These are phyloP conservation scores for Nitzschia sp. DNA, from an alignment of 108 stramenopile genomes.

Conservation along the genomic window DNA sequence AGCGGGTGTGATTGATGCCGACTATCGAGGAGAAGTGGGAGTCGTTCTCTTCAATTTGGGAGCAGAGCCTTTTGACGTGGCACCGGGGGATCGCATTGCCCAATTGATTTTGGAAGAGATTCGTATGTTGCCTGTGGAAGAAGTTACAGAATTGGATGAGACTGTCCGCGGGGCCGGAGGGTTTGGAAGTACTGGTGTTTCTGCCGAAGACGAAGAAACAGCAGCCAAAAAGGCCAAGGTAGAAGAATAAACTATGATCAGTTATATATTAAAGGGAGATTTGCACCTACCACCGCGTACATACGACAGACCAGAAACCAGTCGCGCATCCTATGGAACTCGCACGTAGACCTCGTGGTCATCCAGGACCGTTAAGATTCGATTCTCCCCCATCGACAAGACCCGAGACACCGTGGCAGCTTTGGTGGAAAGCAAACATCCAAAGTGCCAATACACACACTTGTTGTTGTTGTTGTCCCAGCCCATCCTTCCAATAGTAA, in stretches of 20 bases:
- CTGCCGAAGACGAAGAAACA: conserved; percentile 10
- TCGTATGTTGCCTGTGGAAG: conserved; percentile 73
- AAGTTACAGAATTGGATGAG: conserved; percentile 83
- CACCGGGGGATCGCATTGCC: conserved; percentile 94
- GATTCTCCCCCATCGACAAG: too few species aligned
- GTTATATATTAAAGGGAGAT: too few species aligned
- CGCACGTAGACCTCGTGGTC: too few species aligned
- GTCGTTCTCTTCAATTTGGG: conserved; percentile 98
- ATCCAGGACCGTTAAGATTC: too few species aligned
- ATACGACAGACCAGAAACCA: too few species aligned
- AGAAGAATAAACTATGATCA: neutral
- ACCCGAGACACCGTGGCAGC: too few species aligned
- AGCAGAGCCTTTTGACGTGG: conserved; percentile 76
- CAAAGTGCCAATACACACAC: too few species aligned
- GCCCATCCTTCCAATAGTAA: neutral
- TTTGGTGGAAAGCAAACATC: too few species aligned
- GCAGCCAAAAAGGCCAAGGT: conserved; percentile 4
- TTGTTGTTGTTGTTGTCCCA: too few species aligned
- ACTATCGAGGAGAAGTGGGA: conserved; percentile 96
- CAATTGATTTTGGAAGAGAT: conserved; percentile 97
- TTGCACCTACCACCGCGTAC: too few species aligned
- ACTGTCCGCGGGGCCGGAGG: conserved; percentile 87
- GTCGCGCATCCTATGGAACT: too few species aligned
- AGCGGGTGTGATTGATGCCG: conserved; percentile 97
- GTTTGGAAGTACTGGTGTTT: conserved; percentile 88